These are phyloP conservation scores for Mycena latifolia DNA, from an alignment of 768 basidiomycete genomes.

Conservation along the genomic window DNA sequence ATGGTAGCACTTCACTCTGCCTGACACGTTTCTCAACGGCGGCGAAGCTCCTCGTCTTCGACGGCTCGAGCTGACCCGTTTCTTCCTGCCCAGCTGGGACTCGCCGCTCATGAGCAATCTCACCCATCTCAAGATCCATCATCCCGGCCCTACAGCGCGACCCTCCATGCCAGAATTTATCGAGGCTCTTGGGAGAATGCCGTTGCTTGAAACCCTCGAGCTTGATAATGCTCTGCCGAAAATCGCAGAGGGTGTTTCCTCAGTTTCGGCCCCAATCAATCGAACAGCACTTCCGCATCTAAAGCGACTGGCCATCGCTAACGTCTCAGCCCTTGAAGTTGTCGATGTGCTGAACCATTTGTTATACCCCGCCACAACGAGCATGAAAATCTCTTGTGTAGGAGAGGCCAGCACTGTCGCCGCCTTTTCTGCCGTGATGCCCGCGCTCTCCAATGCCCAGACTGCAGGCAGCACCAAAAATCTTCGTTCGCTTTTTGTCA, in stretches of 20 bases:
- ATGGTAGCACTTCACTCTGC: constrained; percentile 40
- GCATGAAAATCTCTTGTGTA: constrained; percentile 16
- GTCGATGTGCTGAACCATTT: constrained; percentile 40
- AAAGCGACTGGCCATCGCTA: constrained; percentile 35
- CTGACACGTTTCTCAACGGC: constrained; percentile 44
- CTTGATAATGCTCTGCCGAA: constrained; percentile 50
- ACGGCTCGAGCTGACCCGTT: constrained; percentile 49
- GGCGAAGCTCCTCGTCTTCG: constrained; percentile 50
- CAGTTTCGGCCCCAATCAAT: constrained; percentile 11
- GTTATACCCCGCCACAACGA: constrained; percentile 17
- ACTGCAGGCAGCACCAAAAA: not conserved
- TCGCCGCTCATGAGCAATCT: constrained; percentile 50
- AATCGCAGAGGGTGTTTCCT: constrained; percentile 32
- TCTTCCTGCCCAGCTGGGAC: constrained; percentile 49
- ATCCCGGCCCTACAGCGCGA: constrained; percentile 40
- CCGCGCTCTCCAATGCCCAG: constrained; percentile 14
- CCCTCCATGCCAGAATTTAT: constrained; percentile 48
- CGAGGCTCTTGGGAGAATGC: constrained; percentile 49
- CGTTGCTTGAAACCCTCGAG: constrained; percentile 47
- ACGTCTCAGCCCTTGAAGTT: constrained; percentile 40
- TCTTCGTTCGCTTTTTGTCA: constrained; percentile 11
- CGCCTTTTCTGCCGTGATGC: constrained; percentile 11
- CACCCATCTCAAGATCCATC: constrained; percentile 50
- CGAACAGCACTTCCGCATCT: constrained; percentile 41
- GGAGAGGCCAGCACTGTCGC: not conserved